phyloP scores from a whole-genome alignment of 2,329 filamentous ascomycete species.

The Orbilia brochopaga region DNA sequence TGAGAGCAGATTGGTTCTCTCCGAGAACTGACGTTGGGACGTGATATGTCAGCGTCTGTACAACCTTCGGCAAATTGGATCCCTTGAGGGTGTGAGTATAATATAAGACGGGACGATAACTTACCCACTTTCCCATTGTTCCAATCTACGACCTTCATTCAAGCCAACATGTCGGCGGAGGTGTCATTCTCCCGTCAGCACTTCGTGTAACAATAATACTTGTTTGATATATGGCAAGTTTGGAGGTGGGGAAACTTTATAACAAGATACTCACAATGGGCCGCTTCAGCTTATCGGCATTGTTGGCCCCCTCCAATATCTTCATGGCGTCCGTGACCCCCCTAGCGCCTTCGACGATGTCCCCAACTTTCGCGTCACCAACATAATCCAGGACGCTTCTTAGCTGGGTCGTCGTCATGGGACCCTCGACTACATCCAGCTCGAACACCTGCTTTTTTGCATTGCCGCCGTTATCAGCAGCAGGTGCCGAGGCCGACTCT shows the following conservation, averaged over 20 bases:
- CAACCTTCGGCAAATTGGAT: too few relatives aligned
- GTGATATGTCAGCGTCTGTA: not conserved
- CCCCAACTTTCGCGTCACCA: slow-evolving; percentile 66
- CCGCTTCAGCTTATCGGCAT: slow-evolving; percentile 62
- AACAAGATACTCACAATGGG: slow-evolving; percentile 65
- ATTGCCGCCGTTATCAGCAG: slow-evolving; percentile 60
- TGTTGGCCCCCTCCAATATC: slow-evolving; percentile 71
- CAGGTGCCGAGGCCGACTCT: slow-evolving; percentile 67
- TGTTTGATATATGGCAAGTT: too few relatives aligned
- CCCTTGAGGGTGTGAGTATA: not conserved
- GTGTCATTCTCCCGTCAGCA: slow-evolving; percentile 56
- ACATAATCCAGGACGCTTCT: slow-evolving; percentile 84
- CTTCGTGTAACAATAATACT: not conserved
- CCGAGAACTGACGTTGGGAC: slow-evolving; percentile 50
- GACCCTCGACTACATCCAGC: slow-evolving; percentile 78
- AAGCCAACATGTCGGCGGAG: slow-evolving; percentile 29
- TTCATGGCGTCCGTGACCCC: slow-evolving; percentile 78
- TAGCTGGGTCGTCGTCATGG: slow-evolving; percentile 76
- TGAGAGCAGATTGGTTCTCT: slow-evolving; percentile 52
- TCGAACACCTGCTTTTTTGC: slow-evolving; percentile 68
- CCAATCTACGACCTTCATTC: slow-evolving; percentile 72
- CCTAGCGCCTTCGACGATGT: slow-evolving; percentile 75
- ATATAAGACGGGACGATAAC: slow-evolving; percentile 14
- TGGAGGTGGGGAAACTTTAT: slow-evolving; percentile 71
- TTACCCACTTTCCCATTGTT: slow-evolving; percentile 79